Evolutionary conservation across 1,284 basidiomycete genomes (phyloP), one percentile per base, ranked within the genome.

Genomic region (Stygiomarasmius scandens): DNA sequence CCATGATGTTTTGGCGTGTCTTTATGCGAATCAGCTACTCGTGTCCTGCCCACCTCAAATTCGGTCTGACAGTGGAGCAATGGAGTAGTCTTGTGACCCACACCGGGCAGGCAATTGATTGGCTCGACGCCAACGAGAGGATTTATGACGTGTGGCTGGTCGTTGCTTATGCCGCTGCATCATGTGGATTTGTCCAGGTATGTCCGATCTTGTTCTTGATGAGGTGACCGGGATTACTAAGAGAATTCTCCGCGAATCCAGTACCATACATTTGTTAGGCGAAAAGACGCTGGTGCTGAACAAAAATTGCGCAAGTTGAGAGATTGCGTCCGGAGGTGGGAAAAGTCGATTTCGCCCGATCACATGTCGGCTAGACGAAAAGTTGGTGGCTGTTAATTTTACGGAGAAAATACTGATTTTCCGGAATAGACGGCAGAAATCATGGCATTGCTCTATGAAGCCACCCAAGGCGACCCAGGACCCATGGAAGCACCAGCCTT

Each of bases 21-120:
- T 97, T 97, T 77, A 95, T 96, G 91, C 85, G 95, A 54, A 92
- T 96, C 70, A 93, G 91, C 59, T 95, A 96, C 73, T 83, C 85
- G 25, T 92, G 87, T 70, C 94, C 92, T 14, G 83, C 84, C 11
- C 93, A 94, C 70, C 84, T 96, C 67, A 92, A 89, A 67, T 92
- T 97, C 66, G 82, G 83, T 25, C 78, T 96, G 61, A 92, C 89
- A 2, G 82, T 92, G 47, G 86, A 89, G 65, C 83, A 87, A 58
- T 97, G 94, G 93, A 83, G 81, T 36, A 75, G 79, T 49, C 81
- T 97, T 53, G 84, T 94, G 49, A 67, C 76, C 23, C 78, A 92
- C 67, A 90, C 92, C 0, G 83, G 87, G 46, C 87, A 93, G 58
- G 84, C 87, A 2, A 94, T 98, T 64, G 89, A 95, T 65, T 98